Percentiles rank a stretch among this genome's conserved stretches.
Conservation (phyloP, 371 early-diverging fungal species). For the Dichotomocladium elegans region DNA sequence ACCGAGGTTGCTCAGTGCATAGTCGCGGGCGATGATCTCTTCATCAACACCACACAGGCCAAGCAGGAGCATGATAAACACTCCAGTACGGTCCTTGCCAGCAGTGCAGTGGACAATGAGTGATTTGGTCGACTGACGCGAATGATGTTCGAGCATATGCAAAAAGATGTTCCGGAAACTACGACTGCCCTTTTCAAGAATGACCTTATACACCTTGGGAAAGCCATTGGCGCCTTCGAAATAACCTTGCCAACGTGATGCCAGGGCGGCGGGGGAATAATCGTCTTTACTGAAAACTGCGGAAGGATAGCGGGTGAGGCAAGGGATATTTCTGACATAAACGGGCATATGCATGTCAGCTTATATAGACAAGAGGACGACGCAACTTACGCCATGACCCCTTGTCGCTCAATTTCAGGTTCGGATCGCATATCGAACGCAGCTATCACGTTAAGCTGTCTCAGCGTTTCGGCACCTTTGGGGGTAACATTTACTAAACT, state of each 20-base stretch:
- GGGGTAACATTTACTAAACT: constrained; percentile 33
- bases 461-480: constrained; percentile 41
- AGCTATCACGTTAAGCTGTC: constrained; percentile 46
- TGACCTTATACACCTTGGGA: constrained; percentile 52
- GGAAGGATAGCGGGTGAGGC: constrained; percentile 38
- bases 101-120: constrained; percentile 86
- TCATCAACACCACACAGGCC: constrained; percentile 71
- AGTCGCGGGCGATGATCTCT: constrained; percentile 74
- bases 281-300: constrained; percentile 58
- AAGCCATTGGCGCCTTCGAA: constrained; percentile 56
- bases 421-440: constrained; percentile 57
- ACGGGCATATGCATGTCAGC: neutral
- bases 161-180: constrained; percentile 48
- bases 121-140: constrained; percentile 32
- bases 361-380: too few relatives aligned
- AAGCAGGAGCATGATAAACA: constrained; percentile 69
- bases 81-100: constrained; percentile 89
- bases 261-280: constrained; percentile 61
- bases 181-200: constrained; percentile 48
- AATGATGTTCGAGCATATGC: constrained; percentile 46
- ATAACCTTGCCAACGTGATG: constrained; percentile 55
- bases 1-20: constrained; percentile 55
- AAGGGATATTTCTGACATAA: constrained; percentile 31
- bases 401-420: constrained; percentile 48
- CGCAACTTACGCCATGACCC: constrained; percentile 37